Percentiles rank a stretch among this genome's conserved stretches.
These are phyloP conservation scores for Ogataea haglerorum DNA, from an alignment of 805 yeast genomes.

Conservation along the genomic window DNA sequence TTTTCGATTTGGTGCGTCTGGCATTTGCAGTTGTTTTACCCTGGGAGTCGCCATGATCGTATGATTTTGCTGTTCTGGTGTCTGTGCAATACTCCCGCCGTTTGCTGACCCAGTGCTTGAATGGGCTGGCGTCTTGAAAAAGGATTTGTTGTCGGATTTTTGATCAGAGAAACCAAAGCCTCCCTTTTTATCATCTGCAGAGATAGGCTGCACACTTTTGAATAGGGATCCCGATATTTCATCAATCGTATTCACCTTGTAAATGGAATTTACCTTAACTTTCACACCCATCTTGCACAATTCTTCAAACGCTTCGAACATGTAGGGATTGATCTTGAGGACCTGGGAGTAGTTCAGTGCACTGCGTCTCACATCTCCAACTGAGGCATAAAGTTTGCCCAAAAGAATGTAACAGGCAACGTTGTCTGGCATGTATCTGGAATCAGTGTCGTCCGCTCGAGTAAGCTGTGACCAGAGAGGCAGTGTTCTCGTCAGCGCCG, in stretches of 20 bases:
- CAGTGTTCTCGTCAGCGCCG: slow-evolving; percentile 40
- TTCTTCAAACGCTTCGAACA: slow-evolving; percentile 84
- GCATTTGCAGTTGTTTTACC: slow-evolving; percentile 33
- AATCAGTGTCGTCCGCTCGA: slow-evolving; percentile 4
- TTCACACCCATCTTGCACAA: slow-evolving; percentile 70
- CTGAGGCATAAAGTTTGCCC: slow-evolving; percentile 61
- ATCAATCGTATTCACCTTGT: slow-evolving; percentile 31
- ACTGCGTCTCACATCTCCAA: slow-evolving; percentile 63
- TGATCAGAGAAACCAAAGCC: slow-evolving; percentile 19
- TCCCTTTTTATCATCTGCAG: slow-evolving; percentile 11
- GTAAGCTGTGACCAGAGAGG: slow-evolving; percentile 34
- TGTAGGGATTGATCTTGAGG: slow-evolving; percentile 68
- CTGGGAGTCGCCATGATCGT: slow-evolving; percentile 39
- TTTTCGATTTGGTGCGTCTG: slow-evolving; percentile 40
- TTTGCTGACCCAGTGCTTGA: slow-evolving; percentile 8
- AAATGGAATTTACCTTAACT: slow-evolving; percentile 56
- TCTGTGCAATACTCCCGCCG: slow-evolving; percentile 18
- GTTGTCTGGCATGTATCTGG: slow-evolving; percentile 52
- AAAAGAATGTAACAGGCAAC: slow-evolving; percentile 64
- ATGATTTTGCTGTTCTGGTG: slow-evolving; percentile 24
- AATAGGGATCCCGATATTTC: slow-evolving; percentile 20
- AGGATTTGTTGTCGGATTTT: slow-evolving; percentile 4
- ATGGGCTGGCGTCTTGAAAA: slow-evolving; percentile 10
- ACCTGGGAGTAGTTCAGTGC: slow-evolving; percentile 66
- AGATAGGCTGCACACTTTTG: slow-evolving; percentile 7